These are phyloP conservation scores for Talaromyces sp. DNA, from an alignment of 2,329 filamentous ascomycete species.

Conservation along the genomic window DNA sequence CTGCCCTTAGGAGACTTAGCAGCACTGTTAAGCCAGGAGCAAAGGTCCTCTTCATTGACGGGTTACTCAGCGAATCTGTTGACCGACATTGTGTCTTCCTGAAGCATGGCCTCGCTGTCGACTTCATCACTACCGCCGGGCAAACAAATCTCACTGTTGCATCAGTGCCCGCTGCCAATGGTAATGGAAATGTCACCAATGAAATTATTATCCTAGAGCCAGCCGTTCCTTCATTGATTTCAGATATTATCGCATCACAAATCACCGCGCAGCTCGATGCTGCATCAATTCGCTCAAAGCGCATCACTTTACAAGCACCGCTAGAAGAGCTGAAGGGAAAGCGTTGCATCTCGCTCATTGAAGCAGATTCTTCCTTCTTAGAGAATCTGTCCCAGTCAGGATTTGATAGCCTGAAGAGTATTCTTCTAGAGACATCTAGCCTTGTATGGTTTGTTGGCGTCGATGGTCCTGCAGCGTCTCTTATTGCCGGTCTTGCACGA, in stretches of 20 bases:
- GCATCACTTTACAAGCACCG: slow-evolving; percentile 1
- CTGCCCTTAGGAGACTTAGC: not conserved
- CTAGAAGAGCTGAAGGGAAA: not conserved
- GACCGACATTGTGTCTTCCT: not conserved
- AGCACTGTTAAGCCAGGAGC: not conserved
- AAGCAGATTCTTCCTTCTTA: not conserved
- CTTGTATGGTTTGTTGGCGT: slow-evolving; percentile 4
- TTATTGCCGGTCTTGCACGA: slow-evolving; percentile 13
- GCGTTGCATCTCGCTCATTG: not conserved
- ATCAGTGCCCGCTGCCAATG: not conserved
- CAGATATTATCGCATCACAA: not conserved
- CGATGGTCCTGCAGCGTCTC: slow-evolving; percentile 1
- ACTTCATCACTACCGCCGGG: not conserved
- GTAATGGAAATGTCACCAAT: not conserved
- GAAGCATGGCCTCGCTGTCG: not conserved
- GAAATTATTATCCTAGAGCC: not conserved
- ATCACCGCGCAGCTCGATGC: not conserved
- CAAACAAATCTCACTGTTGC: not conserved
- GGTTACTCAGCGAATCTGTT: not conserved
- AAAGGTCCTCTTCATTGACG: not conserved
- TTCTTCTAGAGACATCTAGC: not conserved
- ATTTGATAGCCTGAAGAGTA: not conserved
- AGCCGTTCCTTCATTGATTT: not conserved
- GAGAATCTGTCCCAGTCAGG: not conserved
- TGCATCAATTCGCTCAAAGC: slow-evolving; percentile 12